Conservation (phyloP, 176 grass and related monocot species). For the Musa troglodytarum region DNA sequence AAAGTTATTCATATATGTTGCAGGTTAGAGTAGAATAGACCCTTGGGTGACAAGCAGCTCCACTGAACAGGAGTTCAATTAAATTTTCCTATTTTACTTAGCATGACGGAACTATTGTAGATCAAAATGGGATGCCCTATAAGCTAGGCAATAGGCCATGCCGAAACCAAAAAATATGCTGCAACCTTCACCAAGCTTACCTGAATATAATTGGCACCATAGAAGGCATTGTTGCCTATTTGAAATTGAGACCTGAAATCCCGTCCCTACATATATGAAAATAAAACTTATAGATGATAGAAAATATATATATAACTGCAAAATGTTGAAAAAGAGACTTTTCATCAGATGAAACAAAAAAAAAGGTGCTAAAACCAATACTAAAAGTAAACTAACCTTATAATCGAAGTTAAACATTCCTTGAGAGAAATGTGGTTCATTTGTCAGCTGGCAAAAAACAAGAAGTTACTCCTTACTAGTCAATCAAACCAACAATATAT, state of each 20-base stretch:
- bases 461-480: neutral
- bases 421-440: constrained; percentile 94
- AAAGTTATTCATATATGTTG: too few relatives aligned
- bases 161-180: neutral
- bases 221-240: constrained; percentile 97
- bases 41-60: too few relatives aligned
- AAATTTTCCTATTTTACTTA: neutral
- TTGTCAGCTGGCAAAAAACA: constrained; percentile 59
- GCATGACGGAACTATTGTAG: neutral
- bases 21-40: too few relatives aligned
- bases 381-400: constrained; percentile 49
- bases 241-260: constrained; percentile 89
- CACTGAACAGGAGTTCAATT: too few relatives aligned
- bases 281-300: neutral
- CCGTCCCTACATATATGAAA: constrained; percentile 44
- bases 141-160: neutral
- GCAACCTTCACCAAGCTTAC: constrained; percentile 19
- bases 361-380: neutral
- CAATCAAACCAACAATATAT: neutral
- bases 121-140: neutral
- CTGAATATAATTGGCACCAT: constrained; percentile 99
- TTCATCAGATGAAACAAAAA: neutral
- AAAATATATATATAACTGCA: neutral
- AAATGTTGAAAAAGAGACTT: neutral
- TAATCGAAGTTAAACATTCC: constrained; percentile 99